These are phyloP conservation scores for Lasiosphaeria miniovina DNA, from an alignment of 495 filamentous ascomycete genomes.

Conservation along the genomic window DNA sequence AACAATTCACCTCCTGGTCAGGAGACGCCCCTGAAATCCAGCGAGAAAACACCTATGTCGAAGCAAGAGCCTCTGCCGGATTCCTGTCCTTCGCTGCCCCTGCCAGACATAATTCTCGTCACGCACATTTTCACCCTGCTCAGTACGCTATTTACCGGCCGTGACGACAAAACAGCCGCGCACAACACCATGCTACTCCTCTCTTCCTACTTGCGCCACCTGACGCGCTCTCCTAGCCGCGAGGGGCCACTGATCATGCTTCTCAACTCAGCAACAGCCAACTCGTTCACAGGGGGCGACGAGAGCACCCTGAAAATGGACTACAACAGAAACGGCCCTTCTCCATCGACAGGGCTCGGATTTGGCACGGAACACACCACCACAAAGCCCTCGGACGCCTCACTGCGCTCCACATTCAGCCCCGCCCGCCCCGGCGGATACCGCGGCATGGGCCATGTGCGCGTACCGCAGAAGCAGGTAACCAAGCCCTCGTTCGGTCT, in stretches of 20 bases:
- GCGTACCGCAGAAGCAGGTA: not conserved
- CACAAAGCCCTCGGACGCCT: not conserved
- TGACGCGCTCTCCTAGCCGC: conserved; percentile 24
- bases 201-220: conserved; percentile 30
- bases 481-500: conserved; percentile 43
- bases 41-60: not conserved
- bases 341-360: conserved; percentile 23
- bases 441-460: not conserved
- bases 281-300: not conserved
- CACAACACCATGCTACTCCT: conserved; percentile 36
- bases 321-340: not conserved
- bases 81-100: not conserved
- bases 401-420: not conserved
- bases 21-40: not conserved
- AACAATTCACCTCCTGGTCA: no score
- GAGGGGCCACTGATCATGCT: conserved; percentile 37
- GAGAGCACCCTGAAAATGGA: not conserved
- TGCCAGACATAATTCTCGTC: conserved; percentile 41
- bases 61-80: not conserved
- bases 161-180: conserved; percentile 27
- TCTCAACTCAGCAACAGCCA: conserved; percentile 37
- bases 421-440: not conserved
- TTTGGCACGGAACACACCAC: not conserved
- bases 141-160: conserved; percentile 39
- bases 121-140: conserved; percentile 42